Percentiles rank a stretch among this genome's conserved stretches.
phyloP scores from a whole-genome alignment of 2,329 filamentous ascomycete genomes.

The Xylaria sp. region DNA sequence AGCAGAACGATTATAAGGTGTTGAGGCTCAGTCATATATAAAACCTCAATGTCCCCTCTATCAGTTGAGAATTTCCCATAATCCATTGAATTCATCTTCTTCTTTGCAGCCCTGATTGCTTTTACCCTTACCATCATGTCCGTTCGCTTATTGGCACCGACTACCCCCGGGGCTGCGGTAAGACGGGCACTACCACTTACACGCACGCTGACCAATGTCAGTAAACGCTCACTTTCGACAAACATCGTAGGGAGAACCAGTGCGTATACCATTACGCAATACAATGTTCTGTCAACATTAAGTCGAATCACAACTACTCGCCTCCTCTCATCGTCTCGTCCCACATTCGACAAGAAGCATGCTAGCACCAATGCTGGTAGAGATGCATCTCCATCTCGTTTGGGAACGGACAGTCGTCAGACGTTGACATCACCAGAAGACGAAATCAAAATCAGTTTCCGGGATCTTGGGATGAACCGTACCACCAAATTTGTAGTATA shows the following conservation, averaged over 20 bases:
- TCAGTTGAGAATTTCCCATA: background rate
- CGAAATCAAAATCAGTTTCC: slow-evolving; percentile 33
- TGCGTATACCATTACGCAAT: background rate
- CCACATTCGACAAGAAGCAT: background rate
- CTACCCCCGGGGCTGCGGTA: background rate
- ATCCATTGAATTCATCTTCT: background rate
- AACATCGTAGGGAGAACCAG: background rate
- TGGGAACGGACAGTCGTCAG: background rate
- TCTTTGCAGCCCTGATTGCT: background rate
- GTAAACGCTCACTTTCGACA: background rate
- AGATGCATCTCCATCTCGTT: background rate
- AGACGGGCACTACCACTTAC: slow-evolving; percentile 8
- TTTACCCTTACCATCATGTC: background rate
- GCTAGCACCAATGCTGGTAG: background rate
- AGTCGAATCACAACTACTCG: background rate
- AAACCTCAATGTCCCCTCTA: background rate
- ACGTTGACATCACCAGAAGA: slow-evolving; percentile 10
- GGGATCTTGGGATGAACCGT: slow-evolving; percentile 39
- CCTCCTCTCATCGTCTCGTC: slow-evolving; percentile 1
- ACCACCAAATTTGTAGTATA: slow-evolving; percentile 39
- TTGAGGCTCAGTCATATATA: background rate
- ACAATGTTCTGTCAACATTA: background rate
- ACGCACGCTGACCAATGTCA: background rate
- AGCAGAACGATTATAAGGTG: background rate
- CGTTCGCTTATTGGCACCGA: background rate